phyloP scores from a whole-genome alignment of 495 filamentous ascomycete genomes.

The Aspergillus wentii region DNA sequence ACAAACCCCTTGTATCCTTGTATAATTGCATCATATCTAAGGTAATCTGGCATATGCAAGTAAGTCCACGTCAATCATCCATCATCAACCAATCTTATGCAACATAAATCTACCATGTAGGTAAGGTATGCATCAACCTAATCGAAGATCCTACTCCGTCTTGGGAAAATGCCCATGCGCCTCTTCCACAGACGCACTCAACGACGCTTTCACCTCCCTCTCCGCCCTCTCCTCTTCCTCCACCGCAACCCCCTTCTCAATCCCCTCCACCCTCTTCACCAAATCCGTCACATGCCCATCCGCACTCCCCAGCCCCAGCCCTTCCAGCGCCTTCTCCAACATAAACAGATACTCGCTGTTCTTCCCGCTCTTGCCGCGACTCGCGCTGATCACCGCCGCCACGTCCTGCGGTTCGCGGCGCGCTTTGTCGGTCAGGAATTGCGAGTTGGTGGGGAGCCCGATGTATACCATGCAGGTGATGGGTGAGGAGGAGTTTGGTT shows the following conservation, averaged over 20 bases:
- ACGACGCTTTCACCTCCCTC: slow-evolving; percentile 27
- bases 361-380: slow-evolving; percentile 78
- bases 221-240: slow-evolving; percentile 35
- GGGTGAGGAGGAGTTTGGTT: slow-evolving; percentile 9
- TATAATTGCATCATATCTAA: no score
- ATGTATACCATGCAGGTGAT: slow-evolving; percentile 81
- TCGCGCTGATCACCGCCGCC: slow-evolving; percentile 75
- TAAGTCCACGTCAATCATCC: no score
- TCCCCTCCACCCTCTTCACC: slow-evolving; percentile 38
- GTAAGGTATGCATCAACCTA: no score
- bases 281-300: slow-evolving; percentile 74
- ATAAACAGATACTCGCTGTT: slow-evolving; percentile 88
- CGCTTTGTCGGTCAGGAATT: slow-evolving; percentile 66
- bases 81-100: no score
- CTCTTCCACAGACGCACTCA: slow-evolving; percentile 21
- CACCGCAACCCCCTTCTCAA: slow-evolving; percentile 26
- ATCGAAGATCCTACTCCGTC: neutral
- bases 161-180: slow-evolving; percentile 13
- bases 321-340: slow-evolving; percentile 71
- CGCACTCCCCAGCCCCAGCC: slow-evolving; percentile 69
- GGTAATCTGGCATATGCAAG: no score
- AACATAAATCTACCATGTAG: no score
- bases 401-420: slow-evolving; percentile 75
- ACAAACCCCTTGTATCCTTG: no score
- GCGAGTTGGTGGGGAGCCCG: slow-evolving; percentile 87